phyloP scores from a whole-genome alignment of 306 rosid species.

The Purshia tridentata region DNA sequence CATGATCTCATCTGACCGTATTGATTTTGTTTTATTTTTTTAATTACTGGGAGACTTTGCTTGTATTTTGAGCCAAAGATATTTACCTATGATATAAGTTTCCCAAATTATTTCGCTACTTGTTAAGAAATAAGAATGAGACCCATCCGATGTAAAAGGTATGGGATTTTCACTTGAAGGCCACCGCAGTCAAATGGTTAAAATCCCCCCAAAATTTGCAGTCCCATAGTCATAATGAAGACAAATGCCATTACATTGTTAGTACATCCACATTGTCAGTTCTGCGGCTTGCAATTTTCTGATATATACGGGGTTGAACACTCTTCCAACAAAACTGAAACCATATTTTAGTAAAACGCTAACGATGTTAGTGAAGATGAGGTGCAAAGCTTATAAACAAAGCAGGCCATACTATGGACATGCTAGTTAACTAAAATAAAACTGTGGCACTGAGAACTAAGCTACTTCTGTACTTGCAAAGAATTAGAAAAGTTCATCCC shows the following conservation, averaged over 20 bases:
- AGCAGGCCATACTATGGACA: slow-evolving; percentile 17
- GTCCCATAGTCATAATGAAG: background rate
- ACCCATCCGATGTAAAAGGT: too few species aligned
- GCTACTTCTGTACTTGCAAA: background rate
- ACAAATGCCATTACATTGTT: background rate
- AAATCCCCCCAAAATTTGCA: background rate
- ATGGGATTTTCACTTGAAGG: background rate
- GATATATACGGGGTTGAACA: too few species aligned
- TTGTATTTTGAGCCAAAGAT: too few species aligned
- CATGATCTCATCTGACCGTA: too few species aligned
- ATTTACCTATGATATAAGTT: too few species aligned
- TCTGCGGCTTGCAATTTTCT: background rate
- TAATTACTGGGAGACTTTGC: too few species aligned
- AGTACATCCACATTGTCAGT: background rate
- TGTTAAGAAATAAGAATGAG: too few species aligned
- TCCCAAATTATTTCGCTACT: too few species aligned
- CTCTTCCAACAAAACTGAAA: too few species aligned
- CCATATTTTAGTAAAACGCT: background rate
- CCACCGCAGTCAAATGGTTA: background rate
- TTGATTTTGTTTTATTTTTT: too few species aligned
- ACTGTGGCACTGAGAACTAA: background rate
- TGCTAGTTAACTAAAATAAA: slow-evolving; percentile 1
- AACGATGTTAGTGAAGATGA: background rate
- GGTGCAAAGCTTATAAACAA: background rate
- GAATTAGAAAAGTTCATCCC: background rate